Evolutionary conservation across 2,329 filamentous ascomycete genomes (phyloP).

Genomic region (Falciphora oryzae): DNA sequence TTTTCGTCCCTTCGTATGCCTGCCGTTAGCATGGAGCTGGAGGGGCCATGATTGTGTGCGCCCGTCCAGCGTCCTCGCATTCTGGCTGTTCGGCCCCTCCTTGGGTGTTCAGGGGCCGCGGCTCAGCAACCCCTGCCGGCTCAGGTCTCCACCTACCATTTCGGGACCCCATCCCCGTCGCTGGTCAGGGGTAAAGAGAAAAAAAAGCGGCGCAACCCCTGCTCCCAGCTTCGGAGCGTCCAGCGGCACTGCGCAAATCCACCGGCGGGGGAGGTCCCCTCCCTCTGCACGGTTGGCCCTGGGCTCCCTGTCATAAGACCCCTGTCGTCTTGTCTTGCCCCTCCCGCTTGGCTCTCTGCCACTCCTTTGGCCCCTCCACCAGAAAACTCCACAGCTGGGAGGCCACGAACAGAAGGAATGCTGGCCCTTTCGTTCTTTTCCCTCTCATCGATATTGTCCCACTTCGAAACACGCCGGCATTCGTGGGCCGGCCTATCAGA

Average conservation of each 20-base stretch:
- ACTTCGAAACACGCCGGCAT: conserved; percentile 29
- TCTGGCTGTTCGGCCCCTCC: neutral
- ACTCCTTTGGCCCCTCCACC: conserved; percentile 13
- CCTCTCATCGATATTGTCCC: conserved; percentile 20
- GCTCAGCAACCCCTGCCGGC: neutral
- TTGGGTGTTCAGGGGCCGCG: neutral
- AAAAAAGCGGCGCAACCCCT: neutral
- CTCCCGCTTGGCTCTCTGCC: conserved; percentile 10
- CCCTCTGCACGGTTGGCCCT: neutral
- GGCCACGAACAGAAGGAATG: conserved; percentile 14
- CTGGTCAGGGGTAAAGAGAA: neutral
- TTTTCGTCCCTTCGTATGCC: neutral
- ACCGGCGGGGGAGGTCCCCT: conserved; percentile 13
- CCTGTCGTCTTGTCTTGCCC: conserved; percentile 7
- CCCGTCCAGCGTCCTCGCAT: neutral
- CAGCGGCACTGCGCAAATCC: neutral
- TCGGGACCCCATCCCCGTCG: neutral
- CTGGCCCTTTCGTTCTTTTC: neutral
- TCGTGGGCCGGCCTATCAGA: conserved; percentile 25
- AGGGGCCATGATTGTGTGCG: neutral
- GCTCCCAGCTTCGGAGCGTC: neutral
- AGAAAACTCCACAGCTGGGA: neutral
- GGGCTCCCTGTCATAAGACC: conserved; percentile 10
- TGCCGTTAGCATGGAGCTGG: neutral
- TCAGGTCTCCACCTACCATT: neutral